phyloP scores from a whole-genome alignment of 1,284 basidiomycete genomes.

The Rhodotorula sp. region DNA sequence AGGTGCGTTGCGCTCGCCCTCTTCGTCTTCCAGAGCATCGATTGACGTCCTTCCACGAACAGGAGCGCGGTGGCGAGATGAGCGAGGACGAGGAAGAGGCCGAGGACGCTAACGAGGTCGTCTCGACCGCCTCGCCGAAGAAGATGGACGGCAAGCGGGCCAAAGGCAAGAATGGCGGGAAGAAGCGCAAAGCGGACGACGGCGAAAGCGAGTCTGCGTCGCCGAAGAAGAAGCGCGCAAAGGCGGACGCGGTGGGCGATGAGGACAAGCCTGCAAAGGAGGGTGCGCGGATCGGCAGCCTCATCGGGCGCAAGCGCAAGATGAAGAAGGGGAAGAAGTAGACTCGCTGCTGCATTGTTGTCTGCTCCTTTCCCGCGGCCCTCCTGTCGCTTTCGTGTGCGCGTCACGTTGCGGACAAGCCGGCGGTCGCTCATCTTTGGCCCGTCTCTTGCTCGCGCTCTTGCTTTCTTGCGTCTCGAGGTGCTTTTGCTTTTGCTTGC shows the following conservation, averaged over 20 bases:
- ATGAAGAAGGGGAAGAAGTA: slow-evolving; percentile 25
- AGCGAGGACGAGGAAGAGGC: slow-evolving; percentile 19
- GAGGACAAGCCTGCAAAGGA: slow-evolving; percentile 6
- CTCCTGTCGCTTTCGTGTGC: slow-evolving; percentile 1
- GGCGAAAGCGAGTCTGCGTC: neutral
- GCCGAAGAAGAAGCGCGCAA: slow-evolving; percentile 21
- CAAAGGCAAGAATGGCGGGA: slow-evolving; percentile 6
- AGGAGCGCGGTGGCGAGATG: slow-evolving; percentile 7
- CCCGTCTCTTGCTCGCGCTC: neutral
- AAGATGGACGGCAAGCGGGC: slow-evolving; percentile 3
- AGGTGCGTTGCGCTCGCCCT: slow-evolving; percentile 12
- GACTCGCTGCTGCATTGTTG: neutral
- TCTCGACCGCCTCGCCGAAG: neutral
- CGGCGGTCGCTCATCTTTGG: too few relatives aligned
- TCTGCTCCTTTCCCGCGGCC: neutral
- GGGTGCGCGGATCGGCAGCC: slow-evolving; percentile 20
- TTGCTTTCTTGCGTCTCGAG: too few relatives aligned
- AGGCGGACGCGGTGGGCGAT: slow-evolving; percentile 3
- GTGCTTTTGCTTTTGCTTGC: too few relatives aligned
- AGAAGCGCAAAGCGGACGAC: slow-evolving; percentile 29
- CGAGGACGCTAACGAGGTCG: slow-evolving; percentile 10
- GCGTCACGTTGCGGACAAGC: too few relatives aligned
- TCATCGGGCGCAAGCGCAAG: slow-evolving; percentile 32
- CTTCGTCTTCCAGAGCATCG: neutral
- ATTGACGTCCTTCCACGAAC: neutral